Evolutionary conservation across 139 green algal species (phyloP).

Genomic region (Astrephomene gubernaculifera): DNA sequence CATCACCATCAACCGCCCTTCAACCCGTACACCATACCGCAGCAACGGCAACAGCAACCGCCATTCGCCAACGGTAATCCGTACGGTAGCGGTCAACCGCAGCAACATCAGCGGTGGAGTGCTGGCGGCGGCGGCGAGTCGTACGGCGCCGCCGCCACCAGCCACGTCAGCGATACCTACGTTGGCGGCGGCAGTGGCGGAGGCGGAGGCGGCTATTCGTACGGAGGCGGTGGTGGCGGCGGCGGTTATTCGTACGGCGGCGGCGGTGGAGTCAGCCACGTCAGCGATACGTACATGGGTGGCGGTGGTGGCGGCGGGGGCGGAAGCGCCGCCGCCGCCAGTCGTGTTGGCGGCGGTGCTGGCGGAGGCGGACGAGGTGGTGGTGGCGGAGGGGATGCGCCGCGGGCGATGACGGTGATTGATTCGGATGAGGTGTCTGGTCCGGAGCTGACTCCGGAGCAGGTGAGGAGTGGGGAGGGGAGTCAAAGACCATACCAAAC

Average conservation of each 20-base stretch:
- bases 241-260: neutral
- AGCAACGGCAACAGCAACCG: neutral
- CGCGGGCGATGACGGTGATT: neutral
- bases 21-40: neutral
- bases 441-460: slow-evolving; percentile 45
- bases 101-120: neutral
- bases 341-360: neutral
- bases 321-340: neutral
- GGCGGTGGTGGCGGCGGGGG: neutral
- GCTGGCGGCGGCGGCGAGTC: neutral
- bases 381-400: neutral
- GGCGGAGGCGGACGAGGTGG: neutral
- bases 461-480: slow-evolving; percentile 20
- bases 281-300: neutral
- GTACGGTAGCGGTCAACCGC: neutral
- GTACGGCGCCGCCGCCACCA: neutral
- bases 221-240: neutral
- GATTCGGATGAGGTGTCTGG: slow-evolving; percentile 44
- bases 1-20: too few relatives aligned
- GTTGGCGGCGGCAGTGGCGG: neutral
- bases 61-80: neutral
- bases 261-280: neutral
- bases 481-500: too few relatives aligned
- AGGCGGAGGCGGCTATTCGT: neutral
- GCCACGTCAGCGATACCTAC: slow-evolving; percentile 41